Percentiles rank a stretch among this genome's conserved stretches.
These are phyloP conservation scores for Trypanosoma melophagium DNA, from an alignment of 208 protist genomes.

Conservation along the genomic window DNA sequence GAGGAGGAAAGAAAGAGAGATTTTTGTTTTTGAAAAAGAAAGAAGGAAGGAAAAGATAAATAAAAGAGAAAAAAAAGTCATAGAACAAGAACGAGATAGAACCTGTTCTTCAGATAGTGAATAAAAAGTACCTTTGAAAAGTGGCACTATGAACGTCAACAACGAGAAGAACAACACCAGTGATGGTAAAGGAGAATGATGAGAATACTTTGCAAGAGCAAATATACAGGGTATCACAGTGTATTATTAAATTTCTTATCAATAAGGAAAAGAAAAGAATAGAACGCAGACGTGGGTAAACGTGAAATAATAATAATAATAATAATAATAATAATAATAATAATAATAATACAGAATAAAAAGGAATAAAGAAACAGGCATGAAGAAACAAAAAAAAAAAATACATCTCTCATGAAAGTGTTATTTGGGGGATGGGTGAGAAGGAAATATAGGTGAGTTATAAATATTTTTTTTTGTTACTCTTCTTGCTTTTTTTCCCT, in stretches of 20 bases:
- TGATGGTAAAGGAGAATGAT: no score
- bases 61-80: not conserved
- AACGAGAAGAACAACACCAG: no score
- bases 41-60: conserved; percentile 1
- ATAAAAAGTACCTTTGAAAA: not conserved
- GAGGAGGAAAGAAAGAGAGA: conserved; percentile 6
- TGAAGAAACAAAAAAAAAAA: not conserved
- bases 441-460: not conserved
- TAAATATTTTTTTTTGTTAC: conserved; percentile 12
- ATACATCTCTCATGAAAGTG: conserved; percentile 3
- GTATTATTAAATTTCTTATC: no score
- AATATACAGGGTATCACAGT: no score
- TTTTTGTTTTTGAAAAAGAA: conserved; percentile 1
- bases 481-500: conserved; percentile 14
- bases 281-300: not conserved
- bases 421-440: not conserved
- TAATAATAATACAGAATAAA: no score
- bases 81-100: not conserved
- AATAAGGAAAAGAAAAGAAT: not conserved
- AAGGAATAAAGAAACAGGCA: conserved; percentile 6
- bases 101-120: not conserved
- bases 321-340: not conserved
- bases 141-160: not conserved
- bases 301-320: not conserved
- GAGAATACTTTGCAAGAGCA: no score